Conservation (phyloP, 192 early-diverging fungal species). For the Coemansia sp. region DNA sequence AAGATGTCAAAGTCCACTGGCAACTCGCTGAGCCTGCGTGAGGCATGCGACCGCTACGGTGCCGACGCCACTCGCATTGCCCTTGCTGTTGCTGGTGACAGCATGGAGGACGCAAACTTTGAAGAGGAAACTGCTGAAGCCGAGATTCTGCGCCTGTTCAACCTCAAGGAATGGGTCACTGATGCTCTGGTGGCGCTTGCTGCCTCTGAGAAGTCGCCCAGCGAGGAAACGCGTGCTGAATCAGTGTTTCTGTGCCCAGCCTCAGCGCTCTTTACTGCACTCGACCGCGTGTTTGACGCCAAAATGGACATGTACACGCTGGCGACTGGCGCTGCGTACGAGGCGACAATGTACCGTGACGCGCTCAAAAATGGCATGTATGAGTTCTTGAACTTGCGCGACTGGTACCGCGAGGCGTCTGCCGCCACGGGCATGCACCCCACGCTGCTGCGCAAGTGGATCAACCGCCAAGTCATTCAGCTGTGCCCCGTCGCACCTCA, state of each 20-base stretch:
- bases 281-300: conserved; percentile 87
- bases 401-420: conserved; percentile 86
- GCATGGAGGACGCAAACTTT: conserved; percentile 99
- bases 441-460: conserved; percentile 81
- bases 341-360: conserved; percentile 84
- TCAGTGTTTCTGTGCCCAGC: conserved; percentile 56
- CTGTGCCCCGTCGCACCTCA: conserved; percentile 91
- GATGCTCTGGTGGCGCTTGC: conserved; percentile 63
- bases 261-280: conserved; percentile 63
- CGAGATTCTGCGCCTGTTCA: conserved; percentile 89
- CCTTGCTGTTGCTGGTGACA: conserved; percentile 96
- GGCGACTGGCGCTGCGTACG: conserved; percentile 73
- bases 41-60: conserved; percentile 84
- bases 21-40: conserved; percentile 87
- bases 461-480: conserved; percentile 82
- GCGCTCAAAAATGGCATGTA: conserved; percentile 91
- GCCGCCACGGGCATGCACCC: conserved; percentile 78
- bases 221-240: conserved; percentile 26
- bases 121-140: conserved; percentile 93
- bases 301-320: conserved; percentile 82
- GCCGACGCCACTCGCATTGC: conserved; percentile 96
- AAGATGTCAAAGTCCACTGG: conserved; percentile 99
- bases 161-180: conserved; percentile 88
- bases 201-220: conserved; percentile 58
- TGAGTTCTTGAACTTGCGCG: conserved; percentile 83